Evolutionary conservation across 164 flowering plant species (phyloP), one percentile per base, ranked within the genome.

Genomic region (Hamamelis virginiana): DNA sequence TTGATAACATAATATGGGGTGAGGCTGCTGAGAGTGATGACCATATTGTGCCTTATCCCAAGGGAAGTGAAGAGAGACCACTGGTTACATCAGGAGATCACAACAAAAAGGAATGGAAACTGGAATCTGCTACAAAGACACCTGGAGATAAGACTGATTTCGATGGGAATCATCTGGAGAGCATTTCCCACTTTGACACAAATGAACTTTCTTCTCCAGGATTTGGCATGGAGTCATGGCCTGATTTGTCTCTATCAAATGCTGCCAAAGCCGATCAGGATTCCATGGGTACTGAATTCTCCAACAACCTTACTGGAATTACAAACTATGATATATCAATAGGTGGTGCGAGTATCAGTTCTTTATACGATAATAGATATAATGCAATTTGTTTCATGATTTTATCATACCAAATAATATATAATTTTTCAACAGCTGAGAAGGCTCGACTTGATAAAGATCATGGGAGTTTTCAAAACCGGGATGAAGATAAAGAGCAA

Each of bases 1-100:
- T 91, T 60, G 69, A 82, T 27, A 82, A 80, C 58, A 87, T 86
- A 71, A 75, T 87, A 86, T 91, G 97, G 94, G 94, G 82, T 67
- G 91, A 86, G 78, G 80, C 70, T 69, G 77, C 60, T 19, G 90
- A 85, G 69, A 76, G 64, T 76, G 87, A 78, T 62, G 93, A 89
- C 68, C 91, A 84, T 63, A 84, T 88, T 75, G 97, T 89, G 64
- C 91, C 97, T 67, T 85, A 77, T 74, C 85, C 78, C 1, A 80
- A 79, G 63, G 79, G 70, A 72, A 76, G 62, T 74, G 85, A 81
- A 69, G 82, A 77, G 61, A 77, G 77, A 62, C 62, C 76, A 65
- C 56, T 60, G 28, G 62, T 26, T 72, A 50, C 56, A 9, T 73
- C 22, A 71, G 83, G 80, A 45, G 78, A 69, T 70, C 51, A 68